phyloP scores from a whole-genome alignment of 148 eudicot species.

The Fallopia convolvulus region DNA sequence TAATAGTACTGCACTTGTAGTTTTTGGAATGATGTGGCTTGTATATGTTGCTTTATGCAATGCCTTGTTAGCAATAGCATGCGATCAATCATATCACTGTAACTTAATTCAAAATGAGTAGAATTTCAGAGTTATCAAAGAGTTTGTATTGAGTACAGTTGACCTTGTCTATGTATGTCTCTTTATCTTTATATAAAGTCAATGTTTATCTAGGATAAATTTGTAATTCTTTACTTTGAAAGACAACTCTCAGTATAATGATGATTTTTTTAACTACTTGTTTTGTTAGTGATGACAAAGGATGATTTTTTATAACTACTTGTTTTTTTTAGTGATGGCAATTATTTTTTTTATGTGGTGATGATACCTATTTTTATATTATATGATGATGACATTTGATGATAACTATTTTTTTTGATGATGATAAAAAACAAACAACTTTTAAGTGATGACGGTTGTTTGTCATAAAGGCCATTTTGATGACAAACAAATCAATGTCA shows the following conservation, averaged over 20 bases:
- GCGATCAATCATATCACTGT: background rate
- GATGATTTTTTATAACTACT: too few species aligned
- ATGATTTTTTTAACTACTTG: too few species aligned
- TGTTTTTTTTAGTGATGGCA: too few species aligned
- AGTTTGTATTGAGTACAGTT: background rate
- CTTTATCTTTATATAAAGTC: background rate
- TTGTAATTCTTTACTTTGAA: background rate
- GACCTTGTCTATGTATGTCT: background rate
- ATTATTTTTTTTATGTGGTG: too few species aligned
- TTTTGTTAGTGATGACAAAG: too few species aligned
- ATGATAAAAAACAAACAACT: too few species aligned
- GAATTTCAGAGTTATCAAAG: background rate
- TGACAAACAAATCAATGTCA: too few species aligned
- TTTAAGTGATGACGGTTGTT: too few species aligned
- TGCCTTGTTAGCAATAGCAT: conserved; percentile 2
- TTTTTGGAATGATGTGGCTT: background rate
- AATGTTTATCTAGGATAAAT: background rate
- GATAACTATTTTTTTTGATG: too few species aligned
- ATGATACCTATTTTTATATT: too few species aligned
- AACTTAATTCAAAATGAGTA: background rate
- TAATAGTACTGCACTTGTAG: background rate
- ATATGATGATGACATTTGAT: too few species aligned
- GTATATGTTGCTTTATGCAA: conserved; percentile 1
- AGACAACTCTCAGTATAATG: background rate
- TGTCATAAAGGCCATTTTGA: too few species aligned